Conservation (phyloP, 805 yeast genomes). For the Zygosaccharomyces siamensis region DNA sequence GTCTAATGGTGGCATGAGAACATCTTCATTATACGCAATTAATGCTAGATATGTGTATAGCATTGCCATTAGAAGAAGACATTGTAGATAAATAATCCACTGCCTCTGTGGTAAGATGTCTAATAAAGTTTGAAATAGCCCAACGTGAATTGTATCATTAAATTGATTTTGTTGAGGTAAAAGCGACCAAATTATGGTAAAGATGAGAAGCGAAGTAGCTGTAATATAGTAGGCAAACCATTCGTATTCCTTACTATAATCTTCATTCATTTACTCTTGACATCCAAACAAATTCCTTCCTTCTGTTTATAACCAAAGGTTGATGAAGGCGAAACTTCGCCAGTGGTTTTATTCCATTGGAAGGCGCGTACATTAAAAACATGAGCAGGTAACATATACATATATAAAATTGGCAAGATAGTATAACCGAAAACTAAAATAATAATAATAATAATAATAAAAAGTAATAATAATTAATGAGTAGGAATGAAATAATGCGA, state of each 20-base stretch:
- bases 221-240: slow-evolving; percentile 82
- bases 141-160: slow-evolving; percentile 16
- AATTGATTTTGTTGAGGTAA: slow-evolving; percentile 42
- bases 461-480: background rate
- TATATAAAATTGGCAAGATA: background rate
- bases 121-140: slow-evolving; percentile 39
- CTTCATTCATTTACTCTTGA: slow-evolving; percentile 5
- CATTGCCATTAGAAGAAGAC: slow-evolving; percentile 65
- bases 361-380: background rate
- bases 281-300: background rate
- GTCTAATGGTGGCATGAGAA: slow-evolving; percentile 54
- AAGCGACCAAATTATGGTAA: slow-evolving; percentile 71
- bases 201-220: slow-evolving; percentile 48
- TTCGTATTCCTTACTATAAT: slow-evolving; percentile 55
- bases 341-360: too few species aligned
- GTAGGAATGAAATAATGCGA: background rate
- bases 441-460: background rate
- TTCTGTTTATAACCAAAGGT: too few species aligned
- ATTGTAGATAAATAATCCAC: slow-evolving; percentile 84
- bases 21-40: slow-evolving; percentile 71
- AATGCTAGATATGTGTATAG: slow-evolving; percentile 66
- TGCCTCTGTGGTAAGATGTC: slow-evolving; percentile 79
- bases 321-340: too few species aligned
- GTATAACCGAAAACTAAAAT: background rate
- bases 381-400: background rate